Conservation (phyloP, 83 land plant genomes). For the Thuja plicata region DNA sequence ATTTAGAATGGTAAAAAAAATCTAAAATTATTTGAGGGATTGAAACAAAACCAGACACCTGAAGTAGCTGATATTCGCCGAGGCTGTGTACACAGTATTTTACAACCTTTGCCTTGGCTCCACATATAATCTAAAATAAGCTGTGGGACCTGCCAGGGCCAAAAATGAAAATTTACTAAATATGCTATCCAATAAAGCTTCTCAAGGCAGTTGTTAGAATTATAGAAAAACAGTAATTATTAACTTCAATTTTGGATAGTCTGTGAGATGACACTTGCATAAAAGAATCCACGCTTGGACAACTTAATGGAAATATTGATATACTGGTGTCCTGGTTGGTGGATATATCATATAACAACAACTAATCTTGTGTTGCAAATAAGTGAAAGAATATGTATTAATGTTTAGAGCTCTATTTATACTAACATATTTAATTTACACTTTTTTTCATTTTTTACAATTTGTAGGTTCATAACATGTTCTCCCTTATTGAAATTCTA, state of each 20-base stretch:
- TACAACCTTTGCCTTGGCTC: conserved; percentile 78
- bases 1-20: neutral
- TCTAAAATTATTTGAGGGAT: neutral
- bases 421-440: no score
- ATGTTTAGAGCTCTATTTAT: neutral
- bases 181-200: neutral
- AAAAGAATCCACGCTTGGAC: neutral
- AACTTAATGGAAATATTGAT: neutral
- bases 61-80: conserved; percentile 94
- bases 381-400: neutral
- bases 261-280: neutral
- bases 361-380: neutral
- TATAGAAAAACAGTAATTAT: neutral
- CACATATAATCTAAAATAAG: conserved; percentile 87
- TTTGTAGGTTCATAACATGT: neutral
- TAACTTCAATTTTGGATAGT: neutral
- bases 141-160: conserved; percentile 80
- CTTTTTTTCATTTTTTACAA: no score
- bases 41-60: conserved; percentile 45
- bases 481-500: neutral
- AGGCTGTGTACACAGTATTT: conserved; percentile 94
- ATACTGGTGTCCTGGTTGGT: neutral
- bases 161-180: neutral
- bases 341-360: neutral
- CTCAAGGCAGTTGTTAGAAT: neutral